Conservation (phyloP, 2,329 filamentous ascomycete species). For the Colletotrichum limetticola region DNA sequence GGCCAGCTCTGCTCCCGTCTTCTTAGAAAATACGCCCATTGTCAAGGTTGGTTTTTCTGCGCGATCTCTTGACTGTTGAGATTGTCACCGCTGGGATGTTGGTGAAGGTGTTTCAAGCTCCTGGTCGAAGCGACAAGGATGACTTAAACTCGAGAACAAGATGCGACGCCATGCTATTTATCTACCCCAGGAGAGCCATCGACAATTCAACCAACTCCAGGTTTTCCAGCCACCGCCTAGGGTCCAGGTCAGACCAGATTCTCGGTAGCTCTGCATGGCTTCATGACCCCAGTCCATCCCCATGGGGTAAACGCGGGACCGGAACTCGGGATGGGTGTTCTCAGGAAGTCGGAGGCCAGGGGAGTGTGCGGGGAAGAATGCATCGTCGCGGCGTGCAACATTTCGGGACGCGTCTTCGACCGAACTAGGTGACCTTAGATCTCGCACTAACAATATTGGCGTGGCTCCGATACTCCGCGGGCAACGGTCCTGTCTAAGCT, state of each 20-base stretch:
- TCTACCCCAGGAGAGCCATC: not conserved
- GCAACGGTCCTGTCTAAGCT: no score
- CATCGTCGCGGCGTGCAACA: not conserved
- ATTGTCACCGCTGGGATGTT: not conserved
- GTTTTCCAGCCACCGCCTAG: not conserved
- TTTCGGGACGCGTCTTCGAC: not conserved
- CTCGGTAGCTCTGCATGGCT: not conserved
- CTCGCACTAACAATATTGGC: not conserved
- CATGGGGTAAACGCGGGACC: conserved; percentile 3
- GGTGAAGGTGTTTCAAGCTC: no score
- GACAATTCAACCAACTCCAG: not conserved
- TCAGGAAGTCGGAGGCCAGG: conserved; percentile 6
- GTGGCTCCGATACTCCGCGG: not conserved
- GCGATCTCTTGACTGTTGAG: not conserved
- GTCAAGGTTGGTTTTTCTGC: not conserved
- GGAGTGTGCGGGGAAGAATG: not conserved
- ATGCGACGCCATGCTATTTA: conserved; percentile 4
- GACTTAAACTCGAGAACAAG: not conserved
- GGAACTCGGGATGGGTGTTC: not conserved
- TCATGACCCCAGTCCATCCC: not conserved
- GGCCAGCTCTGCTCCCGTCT: not conserved
- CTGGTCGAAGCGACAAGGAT: not conserved
- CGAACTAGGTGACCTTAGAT: not conserved
- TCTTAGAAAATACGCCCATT: not conserved
- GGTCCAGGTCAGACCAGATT: not conserved